A percentile compares a stretch with the other conserved stretches of the same genome.
Conservation (phyloP, 176 grass and related monocot species). For the Oryza punctata region DNA sequence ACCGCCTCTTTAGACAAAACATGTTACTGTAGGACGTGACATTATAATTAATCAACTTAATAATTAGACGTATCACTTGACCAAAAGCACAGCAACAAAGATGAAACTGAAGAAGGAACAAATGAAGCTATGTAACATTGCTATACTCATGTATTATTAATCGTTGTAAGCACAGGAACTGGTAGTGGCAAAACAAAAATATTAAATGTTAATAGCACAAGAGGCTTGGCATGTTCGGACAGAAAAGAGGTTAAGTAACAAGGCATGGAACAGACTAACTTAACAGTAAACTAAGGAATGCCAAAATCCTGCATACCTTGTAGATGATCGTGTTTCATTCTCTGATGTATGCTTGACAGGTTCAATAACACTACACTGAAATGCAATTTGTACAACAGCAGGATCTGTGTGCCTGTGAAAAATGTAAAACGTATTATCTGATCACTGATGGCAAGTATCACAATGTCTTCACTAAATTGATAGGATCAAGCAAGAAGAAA, state of each 20-base stretch:
- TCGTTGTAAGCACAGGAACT: conserved; percentile 27
- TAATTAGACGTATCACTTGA: neutral
- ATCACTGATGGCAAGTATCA: conserved; percentile 2
- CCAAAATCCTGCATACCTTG: conserved; percentile 38
- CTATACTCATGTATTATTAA: neutral
- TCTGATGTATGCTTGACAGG: conserved; percentile 44
- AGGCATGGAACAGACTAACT: conserved; percentile 1
- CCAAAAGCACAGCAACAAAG: neutral
- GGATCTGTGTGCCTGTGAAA: conserved; percentile 79
- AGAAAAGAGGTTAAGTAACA: neutral
- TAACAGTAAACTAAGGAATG: neutral
- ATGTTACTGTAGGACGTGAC: conserved; percentile 50
- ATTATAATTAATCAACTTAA: conserved; percentile 34
- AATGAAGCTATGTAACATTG: conserved; percentile 26
- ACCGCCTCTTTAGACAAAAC: conserved; percentile 81
- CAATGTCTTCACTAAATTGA: conserved; percentile 11
- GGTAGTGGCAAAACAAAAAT: conserved; percentile 25
- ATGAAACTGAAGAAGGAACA: neutral
- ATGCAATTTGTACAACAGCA: conserved; percentile 82
- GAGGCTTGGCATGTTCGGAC: neutral
- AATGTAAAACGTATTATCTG: conserved; percentile 24
- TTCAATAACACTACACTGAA: conserved; percentile 90
- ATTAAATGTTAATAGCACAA: neutral
- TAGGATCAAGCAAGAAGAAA: conserved; percentile 27
- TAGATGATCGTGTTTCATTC: conserved; percentile 50